A percentile compares a stretch with the other conserved stretches of the same genome.
Conservation (phyloP, 225 moss, liverwort and hornwort genomes). For the Pseudoscleropodium purum region DNA sequence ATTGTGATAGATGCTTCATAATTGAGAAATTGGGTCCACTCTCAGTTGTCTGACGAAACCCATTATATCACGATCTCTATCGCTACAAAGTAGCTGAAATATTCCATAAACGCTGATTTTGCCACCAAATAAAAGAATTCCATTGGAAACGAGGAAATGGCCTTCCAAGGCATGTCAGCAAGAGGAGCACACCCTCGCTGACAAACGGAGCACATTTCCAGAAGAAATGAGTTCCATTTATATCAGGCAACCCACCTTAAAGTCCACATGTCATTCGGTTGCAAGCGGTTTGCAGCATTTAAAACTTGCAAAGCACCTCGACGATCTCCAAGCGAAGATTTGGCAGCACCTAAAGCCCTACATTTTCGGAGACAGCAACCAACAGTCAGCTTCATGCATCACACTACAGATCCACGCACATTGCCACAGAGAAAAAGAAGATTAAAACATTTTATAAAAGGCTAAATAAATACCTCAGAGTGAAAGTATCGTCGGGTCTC, state of each 20-base stretch:
- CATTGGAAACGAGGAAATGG: neutral
- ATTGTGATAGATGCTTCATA: neutral
- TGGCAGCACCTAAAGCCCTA: constrained; percentile 52
- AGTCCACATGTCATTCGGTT: constrained; percentile 55
- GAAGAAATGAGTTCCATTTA: neutral
- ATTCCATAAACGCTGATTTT: neutral
- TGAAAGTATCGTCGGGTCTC: constrained; percentile 43
- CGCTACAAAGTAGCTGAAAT: neutral
- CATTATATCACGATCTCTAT: neutral
- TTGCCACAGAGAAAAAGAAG: neutral
- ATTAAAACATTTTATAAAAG: neutral
- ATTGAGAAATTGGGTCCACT: constrained; percentile 7
- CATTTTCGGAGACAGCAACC: neutral
- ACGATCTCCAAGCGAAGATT: constrained; percentile 43
- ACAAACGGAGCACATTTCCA: neutral
- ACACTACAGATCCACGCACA: neutral
- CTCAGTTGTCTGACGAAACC: neutral
- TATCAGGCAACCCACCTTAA: constrained; percentile 9
- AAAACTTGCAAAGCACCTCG: constrained; percentile 43
- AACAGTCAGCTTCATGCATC: neutral
- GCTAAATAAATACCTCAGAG: constrained; percentile 1
- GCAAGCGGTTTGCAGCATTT: constrained; percentile 35
- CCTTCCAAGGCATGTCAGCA: neutral
- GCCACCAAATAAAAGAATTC: neutral
- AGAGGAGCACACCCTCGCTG: neutral